Conservation (phyloP, 352 stramenopile genomes). For the Pythium guiyangense region DNA sequence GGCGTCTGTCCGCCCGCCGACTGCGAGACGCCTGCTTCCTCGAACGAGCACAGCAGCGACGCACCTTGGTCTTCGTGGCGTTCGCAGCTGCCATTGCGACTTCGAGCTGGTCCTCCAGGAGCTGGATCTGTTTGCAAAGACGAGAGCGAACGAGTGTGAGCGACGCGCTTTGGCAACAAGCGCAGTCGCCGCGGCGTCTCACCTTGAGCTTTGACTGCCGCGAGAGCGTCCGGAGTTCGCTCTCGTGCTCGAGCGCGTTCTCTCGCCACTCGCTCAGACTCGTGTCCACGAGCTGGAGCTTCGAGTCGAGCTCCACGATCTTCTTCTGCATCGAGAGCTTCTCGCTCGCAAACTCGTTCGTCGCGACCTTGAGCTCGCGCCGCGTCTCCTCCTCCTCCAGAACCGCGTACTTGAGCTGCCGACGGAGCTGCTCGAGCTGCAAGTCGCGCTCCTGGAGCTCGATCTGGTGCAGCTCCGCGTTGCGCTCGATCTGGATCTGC, state of each 20-base stretch:
- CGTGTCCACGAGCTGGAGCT: conserved; percentile 58
- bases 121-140: conserved; percentile 47
- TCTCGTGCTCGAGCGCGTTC: conserved; percentile 51
- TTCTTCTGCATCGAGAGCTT: conserved; percentile 64
- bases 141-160: too few species aligned
- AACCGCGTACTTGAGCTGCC: conserved; percentile 60
- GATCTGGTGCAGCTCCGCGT: conserved; percentile 51
- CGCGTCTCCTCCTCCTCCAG: conserved; percentile 59
- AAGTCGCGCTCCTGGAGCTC: conserved; percentile 65
- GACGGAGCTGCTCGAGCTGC: conserved; percentile 61
- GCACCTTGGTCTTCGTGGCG: conserved; percentile 9
- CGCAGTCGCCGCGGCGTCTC: background rate
- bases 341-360: conserved; percentile 46
- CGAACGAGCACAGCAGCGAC: background rate
- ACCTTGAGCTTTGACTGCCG: conserved; percentile 58
- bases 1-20: background rate
- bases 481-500: conserved; percentile 47
- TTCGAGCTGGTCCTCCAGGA: conserved; percentile 60
- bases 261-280: conserved; percentile 71
- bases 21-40: background rate
- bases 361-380: conserved; percentile 49
- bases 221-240: conserved; percentile 33
- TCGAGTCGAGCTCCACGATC: conserved; percentile 64
- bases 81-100: conserved; percentile 30
- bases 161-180: background rate